Conservation (phyloP, 2,329 filamentous ascomycete genomes). For the Macrophomina pseudophaseolina region DNA sequence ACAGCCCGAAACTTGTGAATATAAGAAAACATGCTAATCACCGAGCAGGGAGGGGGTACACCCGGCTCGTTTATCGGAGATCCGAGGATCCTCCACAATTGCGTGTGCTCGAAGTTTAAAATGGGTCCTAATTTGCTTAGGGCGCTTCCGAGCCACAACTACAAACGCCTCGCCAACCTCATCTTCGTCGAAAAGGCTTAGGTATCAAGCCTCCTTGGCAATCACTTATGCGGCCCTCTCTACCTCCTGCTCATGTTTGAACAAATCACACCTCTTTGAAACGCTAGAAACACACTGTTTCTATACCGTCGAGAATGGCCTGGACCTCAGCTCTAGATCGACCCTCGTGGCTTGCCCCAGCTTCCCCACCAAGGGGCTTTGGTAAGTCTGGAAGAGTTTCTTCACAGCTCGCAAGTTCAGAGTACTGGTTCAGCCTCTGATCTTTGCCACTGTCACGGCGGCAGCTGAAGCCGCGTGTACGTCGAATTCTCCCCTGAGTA, state of each 20-base stretch:
- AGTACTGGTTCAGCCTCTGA: too few relatives aligned
- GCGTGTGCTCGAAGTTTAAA: slow-evolving; percentile 5
- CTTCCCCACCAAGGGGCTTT: not conserved
- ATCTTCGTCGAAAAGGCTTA: not conserved
- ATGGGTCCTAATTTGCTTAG: slow-evolving; percentile 11
- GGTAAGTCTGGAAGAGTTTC: not conserved
- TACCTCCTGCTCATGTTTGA: not conserved
- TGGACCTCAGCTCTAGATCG: not conserved
- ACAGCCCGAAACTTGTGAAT: not conserved
- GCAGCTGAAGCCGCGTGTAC: not conserved
- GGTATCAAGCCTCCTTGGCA: not conserved
- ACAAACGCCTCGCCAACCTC: slow-evolving; percentile 5
- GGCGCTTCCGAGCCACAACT: not conserved
- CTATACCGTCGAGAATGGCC: too few relatives aligned
- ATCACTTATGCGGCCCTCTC: not conserved
- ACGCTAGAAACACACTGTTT: not conserved
- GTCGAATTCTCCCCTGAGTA: too few relatives aligned
- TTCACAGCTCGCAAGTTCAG: not conserved
- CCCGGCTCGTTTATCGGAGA: not conserved
- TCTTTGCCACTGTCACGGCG: not conserved
- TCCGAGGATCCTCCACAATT: slow-evolving; percentile 13
- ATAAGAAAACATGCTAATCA: not conserved
- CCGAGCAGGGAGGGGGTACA: not conserved
- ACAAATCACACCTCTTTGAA: not conserved
- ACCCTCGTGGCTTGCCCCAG: too few relatives aligned